Evolutionary conservation across 805 yeast species (phyloP).

Genomic region (Metschnikowia amazonensis): DNA sequence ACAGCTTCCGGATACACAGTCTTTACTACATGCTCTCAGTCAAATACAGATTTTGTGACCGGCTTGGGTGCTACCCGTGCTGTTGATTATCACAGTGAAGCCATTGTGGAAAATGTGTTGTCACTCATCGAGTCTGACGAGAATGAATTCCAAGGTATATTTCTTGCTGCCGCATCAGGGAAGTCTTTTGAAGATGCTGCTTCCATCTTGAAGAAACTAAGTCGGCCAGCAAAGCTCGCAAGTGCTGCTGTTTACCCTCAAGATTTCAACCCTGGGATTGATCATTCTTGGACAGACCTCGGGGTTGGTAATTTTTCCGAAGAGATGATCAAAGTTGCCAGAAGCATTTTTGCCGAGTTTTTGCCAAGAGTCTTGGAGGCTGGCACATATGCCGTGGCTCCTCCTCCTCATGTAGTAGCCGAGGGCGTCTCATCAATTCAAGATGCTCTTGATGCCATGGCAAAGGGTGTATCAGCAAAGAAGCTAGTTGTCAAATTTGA

Average conservation of each 20-base stretch:
- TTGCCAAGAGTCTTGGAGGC: slow-evolving; percentile 7
- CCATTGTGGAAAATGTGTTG: slow-evolving; percentile 6
- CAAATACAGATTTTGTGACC: slow-evolving; percentile 7
- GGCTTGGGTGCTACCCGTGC: slow-evolving; percentile 8
- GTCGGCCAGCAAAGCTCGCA: slow-evolving; percentile 1
- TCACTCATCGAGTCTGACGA: slow-evolving; percentile 4
- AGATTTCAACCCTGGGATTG: slow-evolving; percentile 7
- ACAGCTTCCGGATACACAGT: slow-evolving; percentile 11
- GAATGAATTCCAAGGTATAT: slow-evolving; percentile 9
- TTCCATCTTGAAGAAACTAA: slow-evolving; percentile 1
- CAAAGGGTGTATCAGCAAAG: slow-evolving; percentile 9
- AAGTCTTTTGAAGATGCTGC: slow-evolving; percentile 9
- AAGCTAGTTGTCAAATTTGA: slow-evolving; percentile 11
- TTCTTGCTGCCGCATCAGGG: slow-evolving; percentile 11
- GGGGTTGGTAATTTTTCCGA: slow-evolving; percentile 4
- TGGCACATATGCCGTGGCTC: background rate
- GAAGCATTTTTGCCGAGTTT: background rate
- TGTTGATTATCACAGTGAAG: slow-evolving; percentile 7
- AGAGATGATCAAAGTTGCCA: slow-evolving; percentile 2
- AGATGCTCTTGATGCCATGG: slow-evolving; percentile 5
- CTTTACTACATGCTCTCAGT: slow-evolving; percentile 9
- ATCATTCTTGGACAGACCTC: slow-evolving; percentile 7
- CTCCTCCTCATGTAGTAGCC: slow-evolving; percentile 8
- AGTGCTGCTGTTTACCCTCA: slow-evolving; percentile 9
- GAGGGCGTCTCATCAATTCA: slow-evolving; percentile 6